These are phyloP conservation scores for Cyberlindnera mycetangii DNA, from an alignment of 805 yeast genomes.

Conservation along the genomic window DNA sequence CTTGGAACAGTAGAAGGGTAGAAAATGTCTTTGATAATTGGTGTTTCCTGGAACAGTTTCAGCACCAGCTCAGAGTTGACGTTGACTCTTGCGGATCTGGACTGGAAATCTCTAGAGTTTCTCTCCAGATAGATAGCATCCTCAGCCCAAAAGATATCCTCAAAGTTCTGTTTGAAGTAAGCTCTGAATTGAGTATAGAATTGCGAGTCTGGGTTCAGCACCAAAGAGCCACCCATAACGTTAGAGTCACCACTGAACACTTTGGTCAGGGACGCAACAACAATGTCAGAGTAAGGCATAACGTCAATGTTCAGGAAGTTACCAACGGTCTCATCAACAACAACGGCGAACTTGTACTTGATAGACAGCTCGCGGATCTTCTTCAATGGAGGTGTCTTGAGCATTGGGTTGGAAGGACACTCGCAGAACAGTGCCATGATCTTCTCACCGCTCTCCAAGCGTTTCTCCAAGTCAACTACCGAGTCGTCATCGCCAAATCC, in stretches of 20 bases:
- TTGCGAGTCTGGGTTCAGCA: constrained; percentile 65
- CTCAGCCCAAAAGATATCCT: constrained; percentile 86
- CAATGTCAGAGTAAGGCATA: constrained; percentile 79
- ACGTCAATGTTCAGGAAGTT: constrained; percentile 83
- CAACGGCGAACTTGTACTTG: constrained; percentile 70
- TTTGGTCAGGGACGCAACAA: constrained; percentile 84
- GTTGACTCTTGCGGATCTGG: constrained; percentile 54
- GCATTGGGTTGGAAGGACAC: constrained; percentile 91
- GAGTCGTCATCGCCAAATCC: constrained; percentile 80
- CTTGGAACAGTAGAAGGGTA: constrained; percentile 64
- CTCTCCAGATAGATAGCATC: constrained; percentile 91
- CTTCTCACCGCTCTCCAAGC: constrained; percentile 59
- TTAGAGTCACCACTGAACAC: constrained; percentile 93
- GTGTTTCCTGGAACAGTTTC: constrained; percentile 44
- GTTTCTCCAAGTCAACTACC: constrained; percentile 58
- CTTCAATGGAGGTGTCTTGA: constrained; percentile 76
- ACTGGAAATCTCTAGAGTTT: constrained; percentile 84
- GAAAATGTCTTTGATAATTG: constrained; percentile 57
- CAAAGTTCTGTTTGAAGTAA: constrained; percentile 52
- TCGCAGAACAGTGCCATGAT: constrained; percentile 85
- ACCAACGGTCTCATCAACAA: constrained; percentile 94
- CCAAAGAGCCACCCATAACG: constrained; percentile 90
- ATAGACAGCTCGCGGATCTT: constrained; percentile 65
- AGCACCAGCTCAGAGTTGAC: constrained; percentile 53
- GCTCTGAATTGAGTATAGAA: constrained; percentile 47